A percentile compares a stretch with the other conserved stretches of the same genome.
Conservation (phyloP, 2,329 filamentous ascomycete species). For the Aspergillus neoniger region DNA sequence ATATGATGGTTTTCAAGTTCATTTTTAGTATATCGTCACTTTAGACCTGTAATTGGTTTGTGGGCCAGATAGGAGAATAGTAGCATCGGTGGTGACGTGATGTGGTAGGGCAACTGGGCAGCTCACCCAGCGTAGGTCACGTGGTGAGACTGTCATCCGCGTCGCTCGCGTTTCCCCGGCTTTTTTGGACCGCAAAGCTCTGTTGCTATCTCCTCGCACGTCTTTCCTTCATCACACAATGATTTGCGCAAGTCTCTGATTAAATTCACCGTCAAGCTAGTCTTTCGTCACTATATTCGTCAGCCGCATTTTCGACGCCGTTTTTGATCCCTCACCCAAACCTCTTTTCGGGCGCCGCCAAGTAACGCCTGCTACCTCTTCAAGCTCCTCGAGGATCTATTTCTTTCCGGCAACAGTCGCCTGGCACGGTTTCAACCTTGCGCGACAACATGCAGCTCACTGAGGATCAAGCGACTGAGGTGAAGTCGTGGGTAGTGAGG, state of each 20-base stretch:
- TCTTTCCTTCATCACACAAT: conserved; percentile 2
- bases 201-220: neutral
- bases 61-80: no score
- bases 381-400: neutral
- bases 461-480: conserved; percentile 53
- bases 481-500: conserved; percentile 62
- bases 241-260: conserved; percentile 6
- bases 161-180: conserved; percentile 27
- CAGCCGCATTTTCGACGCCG: neutral
- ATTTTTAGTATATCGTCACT: neutral
- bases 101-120: neutral
- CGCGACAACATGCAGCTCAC: conserved; percentile 53
- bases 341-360: neutral
- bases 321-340: neutral
- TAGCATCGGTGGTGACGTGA: neutral
- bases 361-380: neutral
- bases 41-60: neutral
- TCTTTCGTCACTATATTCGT: neutral
- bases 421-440: neutral
- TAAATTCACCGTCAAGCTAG: neutral
- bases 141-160: conserved; percentile 20
- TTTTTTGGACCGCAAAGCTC: conserved; percentile 17
- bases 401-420: conserved; percentile 7
- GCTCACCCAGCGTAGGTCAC: conserved; percentile 9
- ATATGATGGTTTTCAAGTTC: conserved; percentile 25